phyloP scores from a whole-genome alignment of 768 basidiomycete genomes.

The Rhizopogon vulgaris region DNA sequence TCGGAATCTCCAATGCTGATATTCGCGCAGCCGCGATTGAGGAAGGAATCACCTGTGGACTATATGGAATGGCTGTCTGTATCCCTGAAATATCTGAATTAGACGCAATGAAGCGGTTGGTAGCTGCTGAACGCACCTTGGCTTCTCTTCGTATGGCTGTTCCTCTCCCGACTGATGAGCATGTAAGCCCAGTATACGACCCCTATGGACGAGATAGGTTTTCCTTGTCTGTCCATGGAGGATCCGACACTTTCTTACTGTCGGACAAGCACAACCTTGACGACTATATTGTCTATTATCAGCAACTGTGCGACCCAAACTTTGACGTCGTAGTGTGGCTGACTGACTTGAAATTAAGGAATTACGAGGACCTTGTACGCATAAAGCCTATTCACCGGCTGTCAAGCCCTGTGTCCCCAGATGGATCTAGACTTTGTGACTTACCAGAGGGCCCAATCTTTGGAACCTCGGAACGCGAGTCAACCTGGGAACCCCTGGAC shows the following conservation, averaged over 20 bases:
- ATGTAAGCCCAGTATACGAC: not conserved
- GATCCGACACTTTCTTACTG: not conserved
- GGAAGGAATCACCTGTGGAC: not conserved
- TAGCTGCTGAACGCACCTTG: not conserved
- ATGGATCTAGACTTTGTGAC: too few relatives aligned
- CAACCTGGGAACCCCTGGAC: too few relatives aligned
- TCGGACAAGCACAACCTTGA: not conserved
- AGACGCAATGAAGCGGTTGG: fast-evolving
- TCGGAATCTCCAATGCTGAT: not conserved
- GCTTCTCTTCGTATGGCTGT: not conserved
- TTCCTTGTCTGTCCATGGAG: not conserved
- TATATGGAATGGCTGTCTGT: not conserved
- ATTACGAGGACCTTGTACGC: not conserved
- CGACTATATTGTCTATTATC: not conserved
- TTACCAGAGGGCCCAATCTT: too few relatives aligned
- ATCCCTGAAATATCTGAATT: not conserved
- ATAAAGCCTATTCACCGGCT: not conserved
- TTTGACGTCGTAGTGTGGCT: not conserved
- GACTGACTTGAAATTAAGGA: not conserved
- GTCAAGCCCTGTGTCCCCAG: too few relatives aligned
- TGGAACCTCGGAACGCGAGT: too few relatives aligned
- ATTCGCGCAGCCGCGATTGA: not conserved
- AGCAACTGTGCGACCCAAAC: not conserved
- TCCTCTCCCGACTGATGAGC: not conserved
- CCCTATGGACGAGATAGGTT: not conserved